Percentiles rank a stretch among this genome's conserved stretches.
These are phyloP conservation scores for Ustilago loliicola DNA, from an alignment of 1,284 basidiomycete species.

Conservation along the genomic window DNA sequence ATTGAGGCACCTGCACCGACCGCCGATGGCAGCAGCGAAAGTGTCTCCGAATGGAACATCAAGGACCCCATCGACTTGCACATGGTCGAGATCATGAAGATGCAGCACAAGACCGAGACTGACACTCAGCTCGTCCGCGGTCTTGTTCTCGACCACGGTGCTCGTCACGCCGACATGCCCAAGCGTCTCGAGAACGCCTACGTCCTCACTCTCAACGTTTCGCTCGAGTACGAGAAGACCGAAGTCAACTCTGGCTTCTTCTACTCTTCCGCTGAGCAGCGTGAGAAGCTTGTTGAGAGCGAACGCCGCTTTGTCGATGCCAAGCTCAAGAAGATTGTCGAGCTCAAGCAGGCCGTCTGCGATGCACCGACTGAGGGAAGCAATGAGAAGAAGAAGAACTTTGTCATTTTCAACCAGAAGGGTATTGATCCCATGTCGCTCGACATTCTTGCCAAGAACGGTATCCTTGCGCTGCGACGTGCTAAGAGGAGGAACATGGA, in stretches of 20 bases:
- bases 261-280: slow-evolving; percentile 97
- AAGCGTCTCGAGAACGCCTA: slow-evolving; percentile 97
- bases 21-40: slow-evolving; percentile 62
- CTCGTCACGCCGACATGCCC: slow-evolving; percentile 98
- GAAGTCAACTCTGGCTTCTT: slow-evolving; percentile 99
- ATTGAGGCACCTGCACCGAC: slow-evolving; percentile 56
- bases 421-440: slow-evolving; percentile 98
- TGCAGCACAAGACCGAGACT: slow-evolving; percentile 98
- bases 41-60: slow-evolving; percentile 64
- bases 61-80: slow-evolving; percentile 89
- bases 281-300: slow-evolving; percentile 98
- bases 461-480: slow-evolving; percentile 91
- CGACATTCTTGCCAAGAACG: slow-evolving; percentile 96
- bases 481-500: slow-evolving; percentile 84
- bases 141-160: slow-evolving; percentile 92
- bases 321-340: slow-evolving; percentile 96
- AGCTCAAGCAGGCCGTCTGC: slow-evolving; percentile 95
- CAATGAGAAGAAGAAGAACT: slow-evolving; percentile 78
- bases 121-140: slow-evolving; percentile 98
- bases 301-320: slow-evolving; percentile 94
- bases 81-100: slow-evolving; percentile 99
- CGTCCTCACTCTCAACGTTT: slow-evolving; percentile 96
- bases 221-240: slow-evolving; percentile 99
- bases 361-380: slow-evolving; percentile 71
- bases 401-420: slow-evolving; percentile 99